Evolutionary conservation across 495 filamentous ascomycete genomes (phyloP), one percentile per base, ranked within the genome.

Genomic region (Pyrenula aspistea): DNA sequence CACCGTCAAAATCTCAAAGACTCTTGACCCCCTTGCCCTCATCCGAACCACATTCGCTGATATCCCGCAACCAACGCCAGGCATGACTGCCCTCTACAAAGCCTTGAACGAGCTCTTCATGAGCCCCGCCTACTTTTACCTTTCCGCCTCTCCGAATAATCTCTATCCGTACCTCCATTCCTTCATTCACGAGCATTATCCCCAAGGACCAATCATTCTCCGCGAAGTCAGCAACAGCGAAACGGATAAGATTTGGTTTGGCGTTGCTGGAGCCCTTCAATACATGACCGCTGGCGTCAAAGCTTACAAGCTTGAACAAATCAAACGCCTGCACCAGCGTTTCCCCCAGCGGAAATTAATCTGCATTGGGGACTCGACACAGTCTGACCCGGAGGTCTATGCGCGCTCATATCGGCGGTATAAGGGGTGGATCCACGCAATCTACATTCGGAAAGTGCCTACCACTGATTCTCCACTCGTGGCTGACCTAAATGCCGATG

Each of bases 71-170:
- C 82, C 89, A 1, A 82, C 91, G 15, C 55, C 72, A 0, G 90
- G 86, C 23, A 96, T 96, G 90, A 87, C 90, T 0, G 82, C 89
- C 62, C 73, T 96, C 1, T 97, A 97, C 69, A 61, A 63, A 21
- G 71, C 82, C 55, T 75, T 93, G 24, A 72, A 83, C 53, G 66
- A 70, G 11, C 60, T 78, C 55, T 75, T 86, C 2, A 57, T 76
- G 2, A 66, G 71, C 1, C 85, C 92, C 10, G 77, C 88, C 1
- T 96, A 85, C 80, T 95, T 93, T 70, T 97, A 97, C 70, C 81
- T 97, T 53, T 94, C 89, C 2, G 92, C 92, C 1, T 95, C 89
- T 1, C 92, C 92, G 0, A 95, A 96, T 74, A 96, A 95, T 60
- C 80, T 97, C 2, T 95, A 95, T 67, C 83, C 87, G 1, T 94